Evolutionary conservation across 164 flowering plant species (phyloP).

Genomic region (Chimonanthus salicifolius): DNA sequence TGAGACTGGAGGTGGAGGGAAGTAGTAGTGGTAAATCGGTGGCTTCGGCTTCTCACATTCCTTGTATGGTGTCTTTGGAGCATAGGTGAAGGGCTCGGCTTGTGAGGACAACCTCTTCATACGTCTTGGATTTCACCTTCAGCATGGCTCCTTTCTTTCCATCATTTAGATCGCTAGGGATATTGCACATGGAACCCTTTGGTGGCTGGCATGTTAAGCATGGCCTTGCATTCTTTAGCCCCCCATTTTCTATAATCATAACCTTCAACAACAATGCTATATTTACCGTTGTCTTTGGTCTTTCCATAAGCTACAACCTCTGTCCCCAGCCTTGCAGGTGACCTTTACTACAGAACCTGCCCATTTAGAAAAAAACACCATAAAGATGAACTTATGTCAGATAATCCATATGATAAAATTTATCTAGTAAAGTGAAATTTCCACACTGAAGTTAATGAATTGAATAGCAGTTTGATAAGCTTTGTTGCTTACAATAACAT

Average conservation of each 20-base stretch:
- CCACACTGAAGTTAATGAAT: too few species aligned
- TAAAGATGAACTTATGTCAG: background rate
- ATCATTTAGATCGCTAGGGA: slow-evolving; percentile 41
- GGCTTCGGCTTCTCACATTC: background rate
- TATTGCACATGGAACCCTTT: slow-evolving; percentile 51
- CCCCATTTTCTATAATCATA: slow-evolving; percentile 46
- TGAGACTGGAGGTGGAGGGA: background rate
- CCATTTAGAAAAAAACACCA: slow-evolving; percentile 1
- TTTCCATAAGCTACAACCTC: slow-evolving; percentile 47
- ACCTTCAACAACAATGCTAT: slow-evolving; percentile 39
- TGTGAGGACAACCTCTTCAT: slow-evolving; percentile 51
- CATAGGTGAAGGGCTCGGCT: slow-evolving; percentile 64
- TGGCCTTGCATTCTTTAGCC: slow-evolving; percentile 52
- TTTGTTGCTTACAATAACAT: too few species aligned
- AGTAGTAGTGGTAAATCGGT: background rate
- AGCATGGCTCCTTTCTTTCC: slow-evolving; percentile 51
- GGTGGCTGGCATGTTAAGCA: slow-evolving; percentile 53
- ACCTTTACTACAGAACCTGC: slow-evolving; percentile 64
- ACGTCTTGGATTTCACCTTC: slow-evolving; percentile 44
- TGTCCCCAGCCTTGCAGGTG: slow-evolving; percentile 50
- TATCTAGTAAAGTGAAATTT: too few species aligned
- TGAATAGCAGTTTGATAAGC: too few species aligned
- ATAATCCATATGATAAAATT: too few species aligned
- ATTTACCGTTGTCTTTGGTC: slow-evolving; percentile 65
- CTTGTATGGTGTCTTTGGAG: slow-evolving; percentile 54